phyloP scores from a whole-genome alignment of 2,329 filamentous ascomycete species.

The Torrubiella hemipterigena region DNA sequence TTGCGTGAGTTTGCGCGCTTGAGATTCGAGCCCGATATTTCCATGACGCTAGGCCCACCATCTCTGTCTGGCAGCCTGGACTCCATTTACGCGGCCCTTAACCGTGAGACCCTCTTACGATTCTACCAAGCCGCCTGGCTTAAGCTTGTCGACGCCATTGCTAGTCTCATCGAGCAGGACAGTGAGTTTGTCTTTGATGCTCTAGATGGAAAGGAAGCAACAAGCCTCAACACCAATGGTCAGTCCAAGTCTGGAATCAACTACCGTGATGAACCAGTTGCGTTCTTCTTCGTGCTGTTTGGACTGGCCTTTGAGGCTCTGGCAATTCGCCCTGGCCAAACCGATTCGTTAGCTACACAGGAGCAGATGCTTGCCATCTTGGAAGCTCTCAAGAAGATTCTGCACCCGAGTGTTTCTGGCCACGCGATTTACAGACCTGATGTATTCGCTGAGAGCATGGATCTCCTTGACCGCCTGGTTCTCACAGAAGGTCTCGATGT shows the following conservation, averaged over 20 bases:
- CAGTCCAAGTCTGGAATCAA: conserved; percentile 72
- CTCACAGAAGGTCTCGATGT: conserved; percentile 83
- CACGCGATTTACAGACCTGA: conserved; percentile 94
- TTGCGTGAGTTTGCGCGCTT: conserved; percentile 86
- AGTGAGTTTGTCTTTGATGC: conserved; percentile 97
- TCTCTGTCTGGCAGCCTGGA: conserved; percentile 78
- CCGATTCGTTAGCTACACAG: conserved; percentile 47
- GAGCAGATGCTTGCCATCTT: conserved; percentile 82
- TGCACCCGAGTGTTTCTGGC: conserved; percentile 87
- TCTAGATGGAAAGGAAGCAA: conserved; percentile 67
- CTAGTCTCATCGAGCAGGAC: conserved; percentile 92
- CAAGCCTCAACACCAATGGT: conserved; percentile 33
- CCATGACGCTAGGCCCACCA: conserved; percentile 72
- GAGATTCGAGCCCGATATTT: conserved; percentile 94
- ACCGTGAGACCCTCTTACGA: conserved; percentile 80
- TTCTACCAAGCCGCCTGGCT: conserved; percentile 98
- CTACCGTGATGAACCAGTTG: conserved; percentile 93
- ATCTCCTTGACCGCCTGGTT: conserved; percentile 82
- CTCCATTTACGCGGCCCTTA: conserved; percentile 87
- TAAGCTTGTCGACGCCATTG: conserved; percentile 92
- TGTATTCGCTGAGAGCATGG: conserved; percentile 95
- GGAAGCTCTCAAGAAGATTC: conserved; percentile 83
- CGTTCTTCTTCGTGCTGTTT: conserved; percentile 97
- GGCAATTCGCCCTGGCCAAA: conserved; percentile 56
- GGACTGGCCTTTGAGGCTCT: conserved; percentile 93